phyloP scores from a whole-genome alignment of 192 early-diverging fungal species.

The Kappamyces sp. region DNA sequence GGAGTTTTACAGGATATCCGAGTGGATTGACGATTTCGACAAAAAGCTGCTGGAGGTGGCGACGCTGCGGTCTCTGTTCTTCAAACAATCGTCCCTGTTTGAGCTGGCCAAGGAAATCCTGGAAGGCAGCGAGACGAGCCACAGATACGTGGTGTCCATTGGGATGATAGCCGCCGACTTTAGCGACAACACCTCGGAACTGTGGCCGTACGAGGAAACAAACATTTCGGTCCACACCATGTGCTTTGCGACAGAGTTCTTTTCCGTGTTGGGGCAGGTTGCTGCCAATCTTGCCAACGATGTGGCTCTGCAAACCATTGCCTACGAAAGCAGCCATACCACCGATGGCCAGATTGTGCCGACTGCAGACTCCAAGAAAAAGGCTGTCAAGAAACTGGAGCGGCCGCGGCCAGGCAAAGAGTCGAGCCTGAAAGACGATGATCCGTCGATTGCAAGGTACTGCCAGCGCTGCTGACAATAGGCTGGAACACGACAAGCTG shows the following conservation, averaged over 20 bases:
- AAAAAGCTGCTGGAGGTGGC: conserved; percentile 10
- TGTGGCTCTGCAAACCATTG: conserved; percentile 17
- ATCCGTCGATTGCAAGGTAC: conserved; percentile 7
- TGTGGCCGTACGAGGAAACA: conserved; percentile 24
- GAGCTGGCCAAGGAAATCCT: conserved; percentile 27
- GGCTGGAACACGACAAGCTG: conserved; percentile 19
- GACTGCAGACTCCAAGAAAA: conserved; percentile 9
- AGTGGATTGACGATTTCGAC: conserved; percentile 27
- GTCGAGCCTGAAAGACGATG: conserved; percentile 9
- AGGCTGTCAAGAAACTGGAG: conserved; percentile 4
- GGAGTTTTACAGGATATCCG: conserved; percentile 13
- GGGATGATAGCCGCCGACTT: conserved; percentile 28
- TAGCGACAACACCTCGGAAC: conserved; percentile 16
- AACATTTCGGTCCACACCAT: conserved; percentile 19
- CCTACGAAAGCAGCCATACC: conserved; percentile 13
- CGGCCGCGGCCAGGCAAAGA: conserved; percentile 17
- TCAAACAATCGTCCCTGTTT: conserved; percentile 21
- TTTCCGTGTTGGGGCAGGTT: conserved; percentile 26
- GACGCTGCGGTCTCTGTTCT: conserved; percentile 19
- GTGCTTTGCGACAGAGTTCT: conserved; percentile 31
- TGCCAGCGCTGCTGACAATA: neutral
- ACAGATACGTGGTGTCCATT: conserved; percentile 19
- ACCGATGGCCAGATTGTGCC: no score
- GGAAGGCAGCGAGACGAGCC: conserved; percentile 13
- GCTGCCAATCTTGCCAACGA: conserved; percentile 23